A percentile compares a stretch with the other conserved stretches of the same genome.
Conservation (phyloP, 129 eudicot species). For the Centaurea solstitialis region DNA sequence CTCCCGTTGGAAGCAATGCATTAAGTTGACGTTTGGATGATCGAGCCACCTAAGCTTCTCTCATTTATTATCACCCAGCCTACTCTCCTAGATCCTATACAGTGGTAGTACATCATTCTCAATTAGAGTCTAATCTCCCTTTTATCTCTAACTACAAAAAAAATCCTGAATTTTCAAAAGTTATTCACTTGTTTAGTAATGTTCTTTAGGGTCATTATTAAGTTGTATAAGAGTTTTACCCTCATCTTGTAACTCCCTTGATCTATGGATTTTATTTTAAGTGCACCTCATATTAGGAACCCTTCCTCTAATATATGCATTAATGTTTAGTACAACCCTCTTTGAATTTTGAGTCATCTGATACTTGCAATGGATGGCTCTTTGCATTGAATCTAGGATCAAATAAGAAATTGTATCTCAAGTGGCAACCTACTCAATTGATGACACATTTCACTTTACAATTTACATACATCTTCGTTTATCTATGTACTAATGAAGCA, state of each 20-base stretch:
- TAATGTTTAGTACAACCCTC: too few relatives aligned
- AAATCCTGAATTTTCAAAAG: background rate
- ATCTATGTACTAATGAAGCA: too few relatives aligned
- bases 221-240: background rate
- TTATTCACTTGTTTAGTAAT: background rate
- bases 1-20: background rate
- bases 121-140: background rate
- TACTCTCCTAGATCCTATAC: background rate
- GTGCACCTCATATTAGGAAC: background rate
- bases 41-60: background rate
- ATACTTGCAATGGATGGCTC: background rate
- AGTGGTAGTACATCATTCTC: background rate
- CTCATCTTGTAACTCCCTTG: background rate
- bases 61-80: background rate
- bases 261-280: background rate
- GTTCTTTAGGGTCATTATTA: background rate
- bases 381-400: background rate
- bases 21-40: too few relatives aligned
- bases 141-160: background rate
- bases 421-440: too few relatives aligned
- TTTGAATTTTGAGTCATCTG: background rate
- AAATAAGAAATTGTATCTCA: too few relatives aligned
- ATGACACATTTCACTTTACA: too few relatives aligned
- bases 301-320: background rate
- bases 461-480: too few relatives aligned